phyloP scores from a whole-genome alignment of 2,329 filamentous ascomycete genomes.

The Coleophoma eucalyptorum region DNA sequence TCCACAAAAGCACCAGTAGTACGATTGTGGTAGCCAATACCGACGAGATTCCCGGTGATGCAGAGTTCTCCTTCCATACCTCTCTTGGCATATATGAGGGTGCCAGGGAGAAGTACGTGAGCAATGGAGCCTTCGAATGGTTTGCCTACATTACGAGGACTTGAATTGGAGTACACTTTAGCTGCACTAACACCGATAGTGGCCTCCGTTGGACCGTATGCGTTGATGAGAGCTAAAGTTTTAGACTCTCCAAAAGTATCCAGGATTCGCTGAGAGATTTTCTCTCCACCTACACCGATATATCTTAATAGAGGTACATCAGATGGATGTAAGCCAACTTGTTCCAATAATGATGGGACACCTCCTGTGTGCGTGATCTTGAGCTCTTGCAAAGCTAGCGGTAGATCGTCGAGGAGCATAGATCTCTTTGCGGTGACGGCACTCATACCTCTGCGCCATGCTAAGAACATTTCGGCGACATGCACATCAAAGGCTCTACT shows the following conservation, averaged over 20 bases:
- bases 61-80: slow-evolving; percentile 27
- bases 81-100: slow-evolving; percentile 17
- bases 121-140: slow-evolving; percentile 4
- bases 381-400: slow-evolving; percentile 20
- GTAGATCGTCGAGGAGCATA: slow-evolving; percentile 25
- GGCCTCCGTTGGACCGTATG: slow-evolving; percentile 82
- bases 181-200: slow-evolving; percentile 48
- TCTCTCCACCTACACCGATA: slow-evolving; percentile 28
- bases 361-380: slow-evolving; percentile 27
- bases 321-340: neutral
- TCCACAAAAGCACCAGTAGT: slow-evolving; percentile 52
- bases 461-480: slow-evolving; percentile 26
- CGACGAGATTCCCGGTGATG: slow-evolving; percentile 47
- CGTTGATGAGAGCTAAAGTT: slow-evolving; percentile 32
- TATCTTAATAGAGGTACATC: neutral
- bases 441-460: slow-evolving; percentile 26
- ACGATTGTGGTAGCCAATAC: slow-evolving; percentile 55
- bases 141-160: slow-evolving; percentile 1
- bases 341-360: slow-evolving; percentile 14
- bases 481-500: slow-evolving; percentile 30
- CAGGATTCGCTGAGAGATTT: slow-evolving; percentile 25
- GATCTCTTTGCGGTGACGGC: slow-evolving; percentile 21
- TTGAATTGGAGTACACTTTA: slow-evolving; percentile 44
- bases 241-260: slow-evolving; percentile 22
- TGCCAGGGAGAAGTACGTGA: slow-evolving; percentile 32